phyloP scores from a whole-genome alignment of 805 yeast genomes.

The Starmerella lactis-condensi region DNA sequence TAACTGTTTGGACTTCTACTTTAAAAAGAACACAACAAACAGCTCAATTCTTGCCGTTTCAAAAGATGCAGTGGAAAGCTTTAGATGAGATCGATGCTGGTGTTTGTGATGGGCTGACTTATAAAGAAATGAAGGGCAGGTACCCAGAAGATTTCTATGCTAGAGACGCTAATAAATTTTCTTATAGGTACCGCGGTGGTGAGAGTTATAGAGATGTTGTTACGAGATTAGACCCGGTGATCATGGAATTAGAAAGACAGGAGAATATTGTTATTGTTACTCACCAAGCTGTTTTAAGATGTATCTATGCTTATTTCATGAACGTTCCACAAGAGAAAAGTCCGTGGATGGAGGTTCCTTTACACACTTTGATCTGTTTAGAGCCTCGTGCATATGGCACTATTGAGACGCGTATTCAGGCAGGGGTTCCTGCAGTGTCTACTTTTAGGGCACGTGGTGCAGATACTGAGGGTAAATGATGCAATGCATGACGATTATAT shows the following conservation, averaged over 20 bases:
- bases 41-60: constrained; percentile 61
- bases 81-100: constrained; percentile 95
- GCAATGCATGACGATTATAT: background rate
- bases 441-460: constrained; percentile 90
- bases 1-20: constrained; percentile 94
- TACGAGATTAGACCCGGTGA: constrained; percentile 84
- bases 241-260: constrained; percentile 95
- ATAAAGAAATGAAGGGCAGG: constrained; percentile 66
- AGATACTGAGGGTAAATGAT: constrained; percentile 21
- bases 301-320: constrained; percentile 95
- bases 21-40: constrained; percentile 83
- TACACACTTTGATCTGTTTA: constrained; percentile 80
- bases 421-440: constrained; percentile 93
- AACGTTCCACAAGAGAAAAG: constrained; percentile 92
- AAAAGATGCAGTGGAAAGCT: constrained; percentile 86
- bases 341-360: constrained; percentile 98
- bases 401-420: constrained; percentile 71
- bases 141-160: constrained; percentile 93
- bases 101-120: constrained; percentile 91
- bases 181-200: constrained; percentile 90
- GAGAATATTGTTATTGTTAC: constrained; percentile 90
- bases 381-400: constrained; percentile 94
- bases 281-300: constrained; percentile 91
- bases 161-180: constrained; percentile 88
- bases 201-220: constrained; percentile 94